Conservation (phyloP, 768 basidiomycete genomes). For the Suillus occidentalis region DNA sequence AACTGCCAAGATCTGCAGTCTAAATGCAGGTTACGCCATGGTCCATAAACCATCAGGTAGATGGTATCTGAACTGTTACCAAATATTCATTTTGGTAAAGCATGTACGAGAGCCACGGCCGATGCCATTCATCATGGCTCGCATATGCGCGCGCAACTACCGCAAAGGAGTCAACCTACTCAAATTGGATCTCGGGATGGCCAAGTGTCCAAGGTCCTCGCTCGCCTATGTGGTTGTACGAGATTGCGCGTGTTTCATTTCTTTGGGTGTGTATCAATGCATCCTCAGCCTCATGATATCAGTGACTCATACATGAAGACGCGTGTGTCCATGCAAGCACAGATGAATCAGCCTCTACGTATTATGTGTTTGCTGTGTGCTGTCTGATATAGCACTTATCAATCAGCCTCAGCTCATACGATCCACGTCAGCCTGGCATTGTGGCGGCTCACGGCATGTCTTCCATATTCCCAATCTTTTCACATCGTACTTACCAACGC, state of each 20-base stretch:
- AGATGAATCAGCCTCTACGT: background rate
- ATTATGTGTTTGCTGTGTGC: background rate
- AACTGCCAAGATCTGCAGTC: background rate
- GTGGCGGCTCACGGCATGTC: background rate
- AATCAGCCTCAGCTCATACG: background rate
- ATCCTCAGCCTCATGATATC: background rate
- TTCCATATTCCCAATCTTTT: background rate
- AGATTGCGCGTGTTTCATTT: conserved; percentile 1
- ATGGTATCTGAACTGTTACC: background rate
- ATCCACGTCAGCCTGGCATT: background rate
- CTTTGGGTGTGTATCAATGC: background rate
- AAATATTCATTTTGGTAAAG: background rate
- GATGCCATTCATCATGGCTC: background rate
- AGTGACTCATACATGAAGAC: background rate
- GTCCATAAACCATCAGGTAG: background rate
- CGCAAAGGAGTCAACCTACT: background rate
- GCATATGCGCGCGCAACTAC: background rate
- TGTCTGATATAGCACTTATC: background rate
- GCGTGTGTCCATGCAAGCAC: background rate
- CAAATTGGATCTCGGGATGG: background rate
- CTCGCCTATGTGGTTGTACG: background rate
- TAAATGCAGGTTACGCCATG: background rate
- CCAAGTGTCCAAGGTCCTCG: conserved; percentile 3
- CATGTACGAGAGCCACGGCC: background rate
- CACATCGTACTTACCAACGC: background rate